phyloP scores from a whole-genome alignment of 1,284 basidiomycete genomes.

The Cronartium quercuum region DNA sequence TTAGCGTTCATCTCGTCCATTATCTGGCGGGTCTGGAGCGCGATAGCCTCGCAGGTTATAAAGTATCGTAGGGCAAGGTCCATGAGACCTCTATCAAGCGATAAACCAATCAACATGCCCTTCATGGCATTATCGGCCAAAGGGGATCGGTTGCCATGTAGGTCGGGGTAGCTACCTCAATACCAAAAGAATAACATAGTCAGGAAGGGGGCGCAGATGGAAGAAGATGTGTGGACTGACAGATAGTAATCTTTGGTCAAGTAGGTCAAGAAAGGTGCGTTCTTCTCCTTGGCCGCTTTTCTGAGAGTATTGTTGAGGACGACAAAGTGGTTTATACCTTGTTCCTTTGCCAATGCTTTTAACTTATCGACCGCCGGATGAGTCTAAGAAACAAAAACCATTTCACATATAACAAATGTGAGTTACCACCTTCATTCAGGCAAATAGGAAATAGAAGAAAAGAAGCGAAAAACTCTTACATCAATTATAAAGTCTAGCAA shows the following conservation, averaged over 20 bases:
- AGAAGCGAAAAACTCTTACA: not conserved
- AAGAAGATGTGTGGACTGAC: slow-evolving; percentile 44
- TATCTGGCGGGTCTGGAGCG: slow-evolving; percentile 91
- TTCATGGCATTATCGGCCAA: slow-evolving; percentile 89
- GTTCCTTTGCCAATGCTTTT: slow-evolving; percentile 42
- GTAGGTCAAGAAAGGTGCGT: slow-evolving; percentile 42
- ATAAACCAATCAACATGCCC: slow-evolving; percentile 80
- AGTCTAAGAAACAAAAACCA: slow-evolving; percentile 45
- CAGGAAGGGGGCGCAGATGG: not conserved
- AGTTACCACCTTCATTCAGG: not conserved
- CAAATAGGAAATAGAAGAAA: not conserved
- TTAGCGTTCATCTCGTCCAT: slow-evolving; percentile 79
- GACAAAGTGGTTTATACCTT: slow-evolving; percentile 43
- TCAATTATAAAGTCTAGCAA: slow-evolving; percentile 39
- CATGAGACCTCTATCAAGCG: slow-evolving; percentile 67
- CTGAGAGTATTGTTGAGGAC: slow-evolving; percentile 45
- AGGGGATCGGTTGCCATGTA: slow-evolving; percentile 82
- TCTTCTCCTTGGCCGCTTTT: slow-evolving; percentile 40
- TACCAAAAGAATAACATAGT: not conserved
- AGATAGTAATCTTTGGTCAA: slow-evolving; percentile 47
- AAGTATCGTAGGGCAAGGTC: slow-evolving; percentile 88
- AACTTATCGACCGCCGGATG: slow-evolving; percentile 46
- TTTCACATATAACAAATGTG: not conserved
- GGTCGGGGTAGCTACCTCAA: slow-evolving; percentile 28
- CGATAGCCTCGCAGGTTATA: slow-evolving; percentile 86